Evolutionary conservation across 805 yeast species (phyloP), one percentile per base, ranked within the genome.

Genomic region (Metschnikowia aberdeeniae): DNA sequence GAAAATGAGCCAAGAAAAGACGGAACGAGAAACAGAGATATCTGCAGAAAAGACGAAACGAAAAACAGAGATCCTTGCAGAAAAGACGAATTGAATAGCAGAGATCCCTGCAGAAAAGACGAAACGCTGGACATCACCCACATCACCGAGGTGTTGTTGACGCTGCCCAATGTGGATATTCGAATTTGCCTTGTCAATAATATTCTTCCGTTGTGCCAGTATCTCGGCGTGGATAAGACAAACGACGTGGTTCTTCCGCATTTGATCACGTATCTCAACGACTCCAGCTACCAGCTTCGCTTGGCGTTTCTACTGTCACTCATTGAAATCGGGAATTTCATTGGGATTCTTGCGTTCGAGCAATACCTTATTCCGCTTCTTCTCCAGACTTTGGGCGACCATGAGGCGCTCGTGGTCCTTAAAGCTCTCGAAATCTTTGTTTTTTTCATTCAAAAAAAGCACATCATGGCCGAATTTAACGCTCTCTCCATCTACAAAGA

Each of bases 241-340:
- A 90, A 87, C 58, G 98, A 93, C 60, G 72, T 93, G 34, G 81
- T 93, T 19, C 66, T 93, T 38, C 89, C 96, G 36, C 98, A 93
- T 67, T 68, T 90, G 45, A 90, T 93, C 36, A 90, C 98, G 0
- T 93, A 89, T 58, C 66, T 93, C 51, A 93, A 93, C 62, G 97
- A 90, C 58, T 75, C 80, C 44, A 81, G 82, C 56, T 68, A 84
- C 0, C 75, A 80, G 17, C 68, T 93, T 19, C 72, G 95, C 47
- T 67, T 86, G 26, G 80, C 82, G 4, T 82, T 93, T 55, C 81
- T 92, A 31, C 76, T 81, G 34, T 75, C 89, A 6, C 78, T 90
- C 9, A 75, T 89, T 1, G 80, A 84, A 0, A 71, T 93, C 8
- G 85, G 95, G 0, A 79, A 89, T 4, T 84, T 81, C 58, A 81